Base-by-base conservation (phyloP, 257 asterid genomes). In the Avicennia marina region DNA sequence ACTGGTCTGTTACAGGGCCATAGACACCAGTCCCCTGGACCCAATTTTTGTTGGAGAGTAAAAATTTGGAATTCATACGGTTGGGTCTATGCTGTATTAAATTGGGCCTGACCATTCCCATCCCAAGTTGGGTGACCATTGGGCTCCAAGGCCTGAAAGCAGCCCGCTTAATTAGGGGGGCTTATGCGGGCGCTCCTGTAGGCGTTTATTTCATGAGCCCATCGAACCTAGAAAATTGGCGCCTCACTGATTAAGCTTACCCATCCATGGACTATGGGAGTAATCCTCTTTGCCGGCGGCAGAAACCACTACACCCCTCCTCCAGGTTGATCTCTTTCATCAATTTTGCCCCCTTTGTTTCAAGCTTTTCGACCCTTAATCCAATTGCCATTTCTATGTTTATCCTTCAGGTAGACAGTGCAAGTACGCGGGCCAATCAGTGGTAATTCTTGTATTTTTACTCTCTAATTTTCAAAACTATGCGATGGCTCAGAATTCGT, bases 381-480 rank as follows among this genome's bases (percentile, higher is more conserved):
- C 53, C 57, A 53, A n/a, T 49, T 34, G 34, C 32, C 22, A 20
- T 16, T 43, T 32, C 58, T 27, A 32, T 33, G 2, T 25, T 32
- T 4, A 22, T 64, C 31, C 44, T 32, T 40, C 72, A 79, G 86
- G 86, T 42, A 65, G 60, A 27, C 50, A 51, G 9, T 70, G 72
- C 81, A 78, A 83, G 68, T 78, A 65, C 60, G 63, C 76, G 9
- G 77, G 72, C 29, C 80, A 83, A 65, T 71, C 91, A 26, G 83
- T 78, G 79, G 78, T 78, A 58, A 69, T 59, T 46, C 57, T 48
- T 63, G 52, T 17, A 17, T 9, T 48, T 20, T 50, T 25, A 9
- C 42, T 60, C 29, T 26, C 41, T 11, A 15, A 10, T 7, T 55
- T 49, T 42, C 59, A 15, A 25, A 42, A 18, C 17, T n/a, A 33